Base-by-base conservation (phyloP, 345 rosid species). In the Moricandia arvensis region DNA sequence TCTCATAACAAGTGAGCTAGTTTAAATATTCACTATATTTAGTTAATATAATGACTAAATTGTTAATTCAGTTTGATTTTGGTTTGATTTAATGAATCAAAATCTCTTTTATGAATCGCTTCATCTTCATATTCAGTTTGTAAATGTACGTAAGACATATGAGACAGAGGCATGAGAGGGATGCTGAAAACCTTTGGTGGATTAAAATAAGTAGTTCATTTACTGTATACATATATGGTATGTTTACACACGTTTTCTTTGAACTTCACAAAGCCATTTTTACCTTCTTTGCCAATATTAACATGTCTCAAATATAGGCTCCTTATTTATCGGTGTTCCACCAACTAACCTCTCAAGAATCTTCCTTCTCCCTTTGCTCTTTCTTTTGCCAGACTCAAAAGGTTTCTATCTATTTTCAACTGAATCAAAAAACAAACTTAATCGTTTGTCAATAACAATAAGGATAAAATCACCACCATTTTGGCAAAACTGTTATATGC, bases 291-390 rank as follows among this genome's bases (percentile, higher is more conserved):
- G 61, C 75, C 71, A 70, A 45, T 71, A 64, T 71, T 77, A 70
- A 57, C 31, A 63, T 66, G 73, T 35, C 8, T 47, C 81, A 72
- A 77, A 71, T 59, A 59, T 78, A 78, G n/a, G 59, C 12, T 78
- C 81, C 68, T 60, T 59, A 3, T 72, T 72, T 59, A 55, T 58
- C 67, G 77, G 45, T 59, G 35, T 72, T 65, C 81, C 81, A 71
- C 66, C 68, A 59, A 34, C 49, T 35, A 26, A 34, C 12, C 35
- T 77, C 63, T 59, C 58, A 16, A 59, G 53, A 2, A 1, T 16
- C 54, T 31, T 29, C 59, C 35, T 51, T 49, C 54, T 33, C 26
- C 55, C 63, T 57, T 43, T 35, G 49, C 58, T 45, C 66, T 38
- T 45, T 51, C 55, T 59, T 13, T 37, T 66, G 47, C 73, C 63